Evolutionary conservation across 331 rosid genomes (phyloP).

Genomic region (Arachis monticola): DNA sequence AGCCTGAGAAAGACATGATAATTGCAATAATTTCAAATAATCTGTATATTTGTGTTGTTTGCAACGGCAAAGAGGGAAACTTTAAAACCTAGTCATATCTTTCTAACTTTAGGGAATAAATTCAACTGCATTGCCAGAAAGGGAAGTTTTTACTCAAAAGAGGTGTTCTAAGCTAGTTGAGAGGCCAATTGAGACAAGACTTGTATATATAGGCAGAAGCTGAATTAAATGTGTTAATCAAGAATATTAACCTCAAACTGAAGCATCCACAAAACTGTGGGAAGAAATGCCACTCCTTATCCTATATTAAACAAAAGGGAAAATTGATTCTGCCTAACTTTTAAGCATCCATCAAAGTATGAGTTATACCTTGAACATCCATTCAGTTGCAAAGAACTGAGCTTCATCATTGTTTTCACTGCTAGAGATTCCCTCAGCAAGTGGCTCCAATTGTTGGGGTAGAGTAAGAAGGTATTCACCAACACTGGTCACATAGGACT

Average conservation of each 20-base stretch:
- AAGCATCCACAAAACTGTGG: slow-evolving; percentile 32
- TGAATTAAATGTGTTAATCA: slow-evolving; percentile 16
- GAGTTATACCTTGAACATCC: slow-evolving; percentile 95
- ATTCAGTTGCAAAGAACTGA: slow-evolving; percentile 98
- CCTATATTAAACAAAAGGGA: slow-evolving; percentile 18
- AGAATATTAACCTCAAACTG: slow-evolving; percentile 24
- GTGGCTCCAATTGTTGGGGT: slow-evolving; percentile 99
- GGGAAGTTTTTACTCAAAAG: neutral
- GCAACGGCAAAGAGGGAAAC: slow-evolving; percentile 11
- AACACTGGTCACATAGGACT: slow-evolving; percentile 81
- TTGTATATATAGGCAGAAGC: slow-evolving; percentile 7
- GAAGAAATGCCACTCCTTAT: slow-evolving; percentile 18
- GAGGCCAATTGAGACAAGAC: slow-evolving; percentile 13
- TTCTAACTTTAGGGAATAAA: neutral
- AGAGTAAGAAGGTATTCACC: slow-evolving; percentile 96
- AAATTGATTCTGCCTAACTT: slow-evolving; percentile 13
- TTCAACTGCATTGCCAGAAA: slow-evolving; percentile 3
- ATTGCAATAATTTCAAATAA: neutral
- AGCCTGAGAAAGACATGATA: slow-evolving; percentile 1
- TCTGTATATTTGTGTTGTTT: neutral
- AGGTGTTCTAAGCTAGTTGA: slow-evolving; percentile 5
- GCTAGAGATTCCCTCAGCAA: slow-evolving; percentile 91
- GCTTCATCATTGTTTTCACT: slow-evolving; percentile 87
- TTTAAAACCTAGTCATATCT: neutral
- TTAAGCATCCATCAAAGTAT: slow-evolving; percentile 1